Evolutionary conservation across 306 rosid genomes (phyloP).

Genomic region (Cicer yamashitae): DNA sequence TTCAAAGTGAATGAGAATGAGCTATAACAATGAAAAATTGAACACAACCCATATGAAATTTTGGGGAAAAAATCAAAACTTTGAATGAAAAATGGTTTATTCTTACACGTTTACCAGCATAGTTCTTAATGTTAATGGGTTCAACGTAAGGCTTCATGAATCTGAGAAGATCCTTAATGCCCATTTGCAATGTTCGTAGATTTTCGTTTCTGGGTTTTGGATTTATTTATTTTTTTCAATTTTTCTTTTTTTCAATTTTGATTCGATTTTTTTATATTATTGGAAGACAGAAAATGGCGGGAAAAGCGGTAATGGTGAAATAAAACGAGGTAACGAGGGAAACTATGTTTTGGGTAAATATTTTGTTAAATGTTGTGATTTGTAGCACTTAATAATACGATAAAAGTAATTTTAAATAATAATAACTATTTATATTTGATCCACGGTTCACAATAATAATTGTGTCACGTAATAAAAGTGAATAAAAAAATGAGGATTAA

Average conservation of each 20-base stretch:
- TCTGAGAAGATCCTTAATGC: slow-evolving; percentile 95
- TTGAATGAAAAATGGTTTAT: neutral
- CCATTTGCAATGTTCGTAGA: slow-evolving; percentile 55
- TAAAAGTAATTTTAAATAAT: too few relatives aligned
- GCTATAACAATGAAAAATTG: neutral
- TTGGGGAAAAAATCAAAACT: slow-evolving; percentile 34
- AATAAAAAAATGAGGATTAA: too few relatives aligned
- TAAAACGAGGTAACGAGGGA: slow-evolving; percentile 38
- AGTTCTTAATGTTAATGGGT: slow-evolving; percentile 71
- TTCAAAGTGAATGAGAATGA: neutral
- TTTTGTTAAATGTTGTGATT: too few relatives aligned
- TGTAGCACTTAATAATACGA: too few relatives aligned
- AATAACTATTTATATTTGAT: too few relatives aligned
- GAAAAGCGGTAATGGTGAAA: slow-evolving; percentile 51
- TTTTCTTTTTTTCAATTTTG: neutral
- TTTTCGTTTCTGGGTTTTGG: slow-evolving; percentile 44
- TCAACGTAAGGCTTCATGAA: slow-evolving; percentile 84
- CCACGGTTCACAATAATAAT: too few relatives aligned
- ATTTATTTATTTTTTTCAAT: slow-evolving; percentile 2
- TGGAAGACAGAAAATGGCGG: slow-evolving; percentile 67
- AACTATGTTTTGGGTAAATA: neutral
- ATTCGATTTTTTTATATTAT: neutral
- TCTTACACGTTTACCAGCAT: slow-evolving; percentile 82
- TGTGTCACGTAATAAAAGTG: too few relatives aligned
- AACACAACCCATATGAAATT: neutral